Evolutionary conservation across 495 filamentous ascomycete genomes (phyloP), one percentile per base, ranked within the genome.

Genomic region (Aspergillus sclerotiicarbonarius): DNA sequence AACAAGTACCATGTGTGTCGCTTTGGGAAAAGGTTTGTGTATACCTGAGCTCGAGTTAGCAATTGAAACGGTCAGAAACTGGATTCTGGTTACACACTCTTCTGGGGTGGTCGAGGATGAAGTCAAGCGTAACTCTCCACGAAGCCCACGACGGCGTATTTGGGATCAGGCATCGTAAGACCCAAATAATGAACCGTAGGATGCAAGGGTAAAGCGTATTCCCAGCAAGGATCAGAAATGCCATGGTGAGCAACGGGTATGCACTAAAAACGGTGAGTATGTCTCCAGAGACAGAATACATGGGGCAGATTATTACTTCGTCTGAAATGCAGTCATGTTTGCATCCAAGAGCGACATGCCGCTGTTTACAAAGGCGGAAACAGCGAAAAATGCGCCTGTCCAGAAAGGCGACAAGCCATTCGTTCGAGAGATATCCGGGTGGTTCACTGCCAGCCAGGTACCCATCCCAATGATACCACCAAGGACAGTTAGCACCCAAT

Each of bases 341-440:
- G 81, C 76, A 69, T 95, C 91, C 43, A 96, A 70, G 32, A 96
- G 81, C 18, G 84, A 84, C 91, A 96, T 92, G 19, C 91, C 91
- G 19, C 82, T 87, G 66, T 95, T 96, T 62, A 89, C 92, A 70
- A 96, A 96, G 3, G 90, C 91, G 50, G 87, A 90, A 1, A 76
- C 67, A 15, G 74, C 75, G 56, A 78, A 76, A 45, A 78, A 80
- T 3, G 72, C 67, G 12, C 76, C 76, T 1, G 72, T 75, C 72
- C 71, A 79, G 57, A 82, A 90, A 13, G 89, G 83, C 56, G 85
- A 82, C 43, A 90, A 77, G 1, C 86, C 89, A 69, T 95, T 95
- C 21, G 64, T 69, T n/a, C 74, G 67, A 0, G 90, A 74, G 9
- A 83, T 67, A 43, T 78, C 76, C 8, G 85, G 75, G 47, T 79